Percentiles rank a stretch among this genome's conserved stretches.
These are phyloP conservation scores for Leucaena leucocephala DNA, from an alignment of 306 rosid genomes.

Conservation along the genomic window DNA sequence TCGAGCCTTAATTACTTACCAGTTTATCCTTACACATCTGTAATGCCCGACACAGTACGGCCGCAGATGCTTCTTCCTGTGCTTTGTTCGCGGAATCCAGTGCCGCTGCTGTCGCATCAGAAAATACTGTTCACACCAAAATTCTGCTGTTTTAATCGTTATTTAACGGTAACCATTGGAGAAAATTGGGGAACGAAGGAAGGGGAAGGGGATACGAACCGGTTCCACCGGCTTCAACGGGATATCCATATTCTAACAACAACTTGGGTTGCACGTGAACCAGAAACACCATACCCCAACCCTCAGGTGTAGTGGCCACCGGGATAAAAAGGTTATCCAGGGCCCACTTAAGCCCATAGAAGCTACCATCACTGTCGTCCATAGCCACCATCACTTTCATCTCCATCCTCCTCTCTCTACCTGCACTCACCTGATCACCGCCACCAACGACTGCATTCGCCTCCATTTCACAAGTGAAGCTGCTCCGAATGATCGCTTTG, in stretches of 20 bases:
- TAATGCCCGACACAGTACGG: conserved; percentile 45
- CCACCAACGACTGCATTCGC: not conserved
- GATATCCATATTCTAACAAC: conserved; percentile 39
- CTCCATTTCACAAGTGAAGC: conserved; percentile 2
- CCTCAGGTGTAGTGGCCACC: not conserved
- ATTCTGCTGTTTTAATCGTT: not conserved
- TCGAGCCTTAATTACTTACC: conserved; percentile 28
- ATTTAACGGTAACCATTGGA: not conserved
- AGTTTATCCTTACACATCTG: conserved; percentile 50
- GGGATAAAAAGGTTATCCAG: conserved; percentile 40
- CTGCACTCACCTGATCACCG: not conserved
- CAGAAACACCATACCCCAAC: conserved; percentile 35
- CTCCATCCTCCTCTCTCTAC: conserved; percentile 10
- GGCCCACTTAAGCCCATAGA: conserved; percentile 47
- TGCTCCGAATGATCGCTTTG: not conserved
- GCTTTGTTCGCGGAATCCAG: conserved; percentile 50
- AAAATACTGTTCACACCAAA: conserved; percentile 11
- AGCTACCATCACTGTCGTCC: conserved; percentile 55
- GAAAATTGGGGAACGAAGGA: not conserved
- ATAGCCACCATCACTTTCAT: conserved; percentile 58
- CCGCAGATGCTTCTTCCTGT: conserved; percentile 46
- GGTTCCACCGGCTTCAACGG: conserved; percentile 37
- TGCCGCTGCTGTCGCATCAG: conserved; percentile 34
- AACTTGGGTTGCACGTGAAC: conserved; percentile 48
- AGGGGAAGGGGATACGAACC: conserved; percentile 11